Base-by-base conservation (phyloP, 1,139 yeast species). In the Diutina neorugosa region DNA sequence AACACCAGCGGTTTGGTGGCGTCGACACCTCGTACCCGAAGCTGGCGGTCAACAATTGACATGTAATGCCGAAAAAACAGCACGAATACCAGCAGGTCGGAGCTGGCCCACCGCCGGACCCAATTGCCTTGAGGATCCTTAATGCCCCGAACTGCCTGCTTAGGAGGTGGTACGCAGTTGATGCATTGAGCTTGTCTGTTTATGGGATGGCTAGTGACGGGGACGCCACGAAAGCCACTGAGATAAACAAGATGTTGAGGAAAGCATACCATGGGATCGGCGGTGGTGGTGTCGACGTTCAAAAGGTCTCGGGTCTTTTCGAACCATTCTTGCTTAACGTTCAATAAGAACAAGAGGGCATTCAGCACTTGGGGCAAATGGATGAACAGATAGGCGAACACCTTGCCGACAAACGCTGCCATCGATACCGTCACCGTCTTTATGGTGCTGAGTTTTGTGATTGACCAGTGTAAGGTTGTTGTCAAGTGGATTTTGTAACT, bases 371-470 rank as follows among this genome's bases (percentile, higher is more conserved):
- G 73, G 0, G 85, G 84, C 1, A 86, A 63, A 57, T 76, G 70
- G 62, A 82, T 78, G 59, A 77, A 87, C 14, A 82, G 69, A 61
- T 80, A 79, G 1, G 94, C 91, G 64, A 88, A 79, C 0, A 84
- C 78, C 62, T 88, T 87, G 11, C 96, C 96, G n/a, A 84, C 73
- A 62, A 87, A 86, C 2, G 94, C 94, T 25, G 83, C 76, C 18
- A 82, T 66, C 4, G 86, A 72, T 9, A 83, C 66, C 0, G 91
- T 76, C 7, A 84, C 68, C 8, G 73, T 73, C 62, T 84, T 84
- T 52, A 78, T 61, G 49, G 76, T 70, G 16, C 84, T 70, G 59
- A 74, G 63, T 55, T 78, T 75, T 51, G 69, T 67, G 20, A 85
- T 72, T 53, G 83, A 75, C 59, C 74, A 78, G 51, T 76, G 80